Evolutionary conservation across 2,329 filamentous ascomycete genomes (phyloP).

Genomic region (Lachnellula occidentalis): DNA sequence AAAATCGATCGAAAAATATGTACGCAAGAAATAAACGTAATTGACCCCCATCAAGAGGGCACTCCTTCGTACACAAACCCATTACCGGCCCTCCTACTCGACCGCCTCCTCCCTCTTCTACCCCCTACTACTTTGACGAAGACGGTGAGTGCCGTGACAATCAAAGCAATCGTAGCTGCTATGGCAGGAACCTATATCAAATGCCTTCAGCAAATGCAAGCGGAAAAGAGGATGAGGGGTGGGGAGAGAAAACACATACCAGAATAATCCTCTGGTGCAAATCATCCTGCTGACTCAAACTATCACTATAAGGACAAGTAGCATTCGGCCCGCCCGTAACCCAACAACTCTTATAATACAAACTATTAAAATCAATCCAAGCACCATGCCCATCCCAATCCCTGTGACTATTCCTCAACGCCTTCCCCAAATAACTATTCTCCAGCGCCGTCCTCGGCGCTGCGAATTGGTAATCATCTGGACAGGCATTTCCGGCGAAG

Average conservation of each 20-base stretch:
- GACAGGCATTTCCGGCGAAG: conserved; percentile 42
- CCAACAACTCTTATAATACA: conserved; percentile 55
- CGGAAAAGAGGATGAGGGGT: neutral
- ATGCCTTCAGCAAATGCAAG: neutral
- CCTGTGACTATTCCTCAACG: conserved; percentile 20
- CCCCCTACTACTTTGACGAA: conserved; percentile 62
- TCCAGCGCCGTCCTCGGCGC: conserved; percentile 58
- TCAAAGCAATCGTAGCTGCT: conserved; percentile 56
- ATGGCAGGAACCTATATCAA: conserved; percentile 50
- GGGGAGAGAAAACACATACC: conserved; percentile 13
- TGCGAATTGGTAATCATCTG: conserved; percentile 43
- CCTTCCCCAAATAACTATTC: conserved; percentile 48
- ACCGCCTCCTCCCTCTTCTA: conserved; percentile 46
- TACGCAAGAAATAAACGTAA: neutral
- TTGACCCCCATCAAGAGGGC: conserved; percentile 33
- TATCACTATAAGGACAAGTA: conserved; percentile 51
- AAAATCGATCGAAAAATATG: neutral
- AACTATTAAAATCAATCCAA: conserved; percentile 57
- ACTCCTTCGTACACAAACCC: conserved; percentile 67
- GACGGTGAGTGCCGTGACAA: conserved; percentile 54
- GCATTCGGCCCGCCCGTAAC: conserved; percentile 48
- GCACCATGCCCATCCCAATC: conserved; percentile 34
- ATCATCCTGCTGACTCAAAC: conserved; percentile 31
- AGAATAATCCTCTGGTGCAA: conserved; percentile 42
- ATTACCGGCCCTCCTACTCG: conserved; percentile 40